Evolutionary conservation across 78 protist species (phyloP), one percentile per base, ranked within the genome.

Genomic region (Planoprotostelium fungivorum): DNA sequence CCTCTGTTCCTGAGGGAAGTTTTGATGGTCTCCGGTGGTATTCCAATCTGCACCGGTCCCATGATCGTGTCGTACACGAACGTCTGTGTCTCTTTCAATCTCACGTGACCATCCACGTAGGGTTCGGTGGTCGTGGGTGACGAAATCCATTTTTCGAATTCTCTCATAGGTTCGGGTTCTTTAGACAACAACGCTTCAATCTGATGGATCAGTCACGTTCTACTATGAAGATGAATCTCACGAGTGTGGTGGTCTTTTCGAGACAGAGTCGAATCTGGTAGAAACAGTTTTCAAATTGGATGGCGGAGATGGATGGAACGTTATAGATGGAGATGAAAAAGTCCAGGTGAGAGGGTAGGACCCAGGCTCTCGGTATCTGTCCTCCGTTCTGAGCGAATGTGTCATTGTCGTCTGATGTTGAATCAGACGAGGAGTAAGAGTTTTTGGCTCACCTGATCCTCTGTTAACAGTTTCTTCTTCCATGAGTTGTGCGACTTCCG

Each of bases 11-110:
- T 88, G 34, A 92, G 73, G 29, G 92, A 91, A 1, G 88, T 91
- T 89, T 95, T 95, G 36, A 95, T 91, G 0, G 95, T 91, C 84
- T 95, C 97, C 5, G 97, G 97, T 29, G 97, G 97, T 0, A 93
- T 85, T 35, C 97, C 95, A 35, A 95, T 85, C 88, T 95, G 97
- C 31, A 95, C 85, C 0, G 93, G 91, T 28, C 94, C 95, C 25
- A 86, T 28, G 0, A 0, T 0, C 29, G 93, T 90, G 0, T 87
- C 36, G 35, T 63, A 86, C 34, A 88, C 16, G 38, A 86, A 90
- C 23, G 90, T 88, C 37, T 92, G 92, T 29, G 31, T 63, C 31
- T 92, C 90, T 37, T 90, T 90, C 73, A 51, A 51, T 51, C 73
- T 51, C 31, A 51, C 16, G 16, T 51, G 5, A 25, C 73, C 73